Conservation (phyloP, 1,284 basidiomycete species). For the Anthracocystis panici-leucophaei region DNA sequence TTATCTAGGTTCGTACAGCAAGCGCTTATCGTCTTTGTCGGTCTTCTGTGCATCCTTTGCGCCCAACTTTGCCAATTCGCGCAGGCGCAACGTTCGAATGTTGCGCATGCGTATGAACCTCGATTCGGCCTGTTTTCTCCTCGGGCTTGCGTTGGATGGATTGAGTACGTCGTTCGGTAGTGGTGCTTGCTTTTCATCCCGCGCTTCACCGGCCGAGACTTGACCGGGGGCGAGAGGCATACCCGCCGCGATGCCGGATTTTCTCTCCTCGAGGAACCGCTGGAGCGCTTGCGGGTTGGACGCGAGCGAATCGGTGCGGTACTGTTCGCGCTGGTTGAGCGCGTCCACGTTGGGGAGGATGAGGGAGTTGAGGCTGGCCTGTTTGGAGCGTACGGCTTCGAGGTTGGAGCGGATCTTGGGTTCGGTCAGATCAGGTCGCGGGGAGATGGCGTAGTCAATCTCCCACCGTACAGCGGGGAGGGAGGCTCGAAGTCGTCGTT, state of each 20-base stretch:
- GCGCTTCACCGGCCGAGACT: conserved; percentile 7
- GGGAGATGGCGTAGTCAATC: conserved; percentile 61
- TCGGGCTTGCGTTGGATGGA: neutral
- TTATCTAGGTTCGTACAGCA: conserved; percentile 46
- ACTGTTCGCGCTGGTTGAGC: conserved; percentile 59
- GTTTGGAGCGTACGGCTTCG: conserved; percentile 39
- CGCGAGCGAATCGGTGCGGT: conserved; percentile 41
- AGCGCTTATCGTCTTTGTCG: conserved; percentile 14
- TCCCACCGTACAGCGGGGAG: conserved; percentile 50
- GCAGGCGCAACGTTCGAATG: conserved; percentile 35
- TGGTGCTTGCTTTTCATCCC: neutral
- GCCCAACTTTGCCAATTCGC: conserved; percentile 58
- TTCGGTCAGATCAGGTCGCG: conserved; percentile 53
- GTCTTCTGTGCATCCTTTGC: conserved; percentile 36
- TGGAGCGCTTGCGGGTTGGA: conserved; percentile 56
- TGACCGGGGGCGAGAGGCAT: conserved; percentile 67
- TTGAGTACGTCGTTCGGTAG: conserved; percentile 17
- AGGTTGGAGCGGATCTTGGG: conserved; percentile 47
- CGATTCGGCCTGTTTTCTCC: conserved; percentile 38
- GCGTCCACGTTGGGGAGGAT: conserved; percentile 65
- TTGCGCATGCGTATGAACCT: conserved; percentile 52
- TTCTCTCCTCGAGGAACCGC: conserved; percentile 59
- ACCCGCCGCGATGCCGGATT: conserved; percentile 54
- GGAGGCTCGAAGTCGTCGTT: conserved; percentile 30
- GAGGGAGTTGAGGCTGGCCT: conserved; percentile 48